Conservation (phyloP, 1,139 yeast species). For the Magnusiomyces paraingens region DNA sequence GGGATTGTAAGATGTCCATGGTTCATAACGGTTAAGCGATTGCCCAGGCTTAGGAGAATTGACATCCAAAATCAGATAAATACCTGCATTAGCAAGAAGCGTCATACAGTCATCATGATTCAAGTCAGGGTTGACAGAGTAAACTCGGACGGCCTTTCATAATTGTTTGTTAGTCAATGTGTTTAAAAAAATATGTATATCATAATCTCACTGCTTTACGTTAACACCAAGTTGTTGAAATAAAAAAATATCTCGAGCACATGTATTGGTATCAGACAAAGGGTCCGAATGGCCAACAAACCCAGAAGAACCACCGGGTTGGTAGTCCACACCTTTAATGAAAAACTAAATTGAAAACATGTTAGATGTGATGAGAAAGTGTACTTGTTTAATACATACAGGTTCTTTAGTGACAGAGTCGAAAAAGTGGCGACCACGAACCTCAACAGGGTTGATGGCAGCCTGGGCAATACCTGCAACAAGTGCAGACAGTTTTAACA, state of each 20-base stretch:
- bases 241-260: constrained; percentile 68
- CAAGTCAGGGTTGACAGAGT: constrained; percentile 68
- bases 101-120: constrained; percentile 89
- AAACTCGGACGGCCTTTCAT: constrained; percentile 36
- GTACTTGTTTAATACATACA: constrained; percentile 37
- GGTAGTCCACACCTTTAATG: constrained; percentile 77
- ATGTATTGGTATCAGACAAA: constrained; percentile 56
- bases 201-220: constrained; percentile 27
- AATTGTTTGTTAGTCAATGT: constrained; percentile 23
- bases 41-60: constrained; percentile 63
- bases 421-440: constrained; percentile 64
- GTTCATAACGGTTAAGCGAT: constrained; percentile 68
- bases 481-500: neutral
- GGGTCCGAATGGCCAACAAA: constrained; percentile 43
- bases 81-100: constrained; percentile 78
- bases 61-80: constrained; percentile 80
- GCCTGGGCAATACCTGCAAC: constrained; percentile 1
- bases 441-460: constrained; percentile 33
- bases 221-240: constrained; percentile 75
- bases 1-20: constrained; percentile 38
- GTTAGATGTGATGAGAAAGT: constrained; percentile 8
- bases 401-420: constrained; percentile 74
- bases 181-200: constrained; percentile 4
- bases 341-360: constrained; percentile 46
- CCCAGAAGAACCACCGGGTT: constrained; percentile 83